Evolutionary conservation across 2,329 filamentous ascomycete genomes (phyloP).

Genomic region (Ciborinia camelliae): DNA sequence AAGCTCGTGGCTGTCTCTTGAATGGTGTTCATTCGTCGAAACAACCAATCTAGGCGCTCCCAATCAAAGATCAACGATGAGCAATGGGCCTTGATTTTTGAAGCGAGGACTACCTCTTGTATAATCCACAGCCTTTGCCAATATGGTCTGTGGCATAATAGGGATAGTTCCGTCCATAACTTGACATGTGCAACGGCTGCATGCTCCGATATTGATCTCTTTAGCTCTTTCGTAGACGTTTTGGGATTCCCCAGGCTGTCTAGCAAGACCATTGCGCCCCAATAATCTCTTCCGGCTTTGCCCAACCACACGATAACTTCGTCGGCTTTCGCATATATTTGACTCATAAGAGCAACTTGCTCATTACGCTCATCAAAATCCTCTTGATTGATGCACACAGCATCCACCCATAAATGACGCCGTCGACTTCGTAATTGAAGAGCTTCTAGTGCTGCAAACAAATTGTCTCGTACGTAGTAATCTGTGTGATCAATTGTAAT

Average conservation of each 20-base stretch:
- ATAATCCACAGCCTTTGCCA: conserved; percentile 18
- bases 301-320: conserved; percentile 17
- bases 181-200: conserved; percentile 7
- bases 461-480: conserved; percentile 11
- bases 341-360: conserved; percentile 16
- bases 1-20: not conserved
- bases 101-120: conserved; percentile 19
- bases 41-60: conserved; percentile 14
- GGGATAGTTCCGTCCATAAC: conserved; percentile 16
- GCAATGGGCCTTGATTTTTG: conserved; percentile 16
- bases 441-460: conserved; percentile 11
- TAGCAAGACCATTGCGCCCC: conserved; percentile 16
- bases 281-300: conserved; percentile 16
- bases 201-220: conserved; percentile 8
- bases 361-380: conserved; percentile 17
- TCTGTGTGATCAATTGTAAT: conserved; percentile 9
- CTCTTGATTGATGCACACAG: conserved; percentile 18
- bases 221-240: conserved; percentile 9
- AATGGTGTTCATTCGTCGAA: not conserved
- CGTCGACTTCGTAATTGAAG: conserved; percentile 1
- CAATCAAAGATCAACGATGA: conserved; percentile 16
- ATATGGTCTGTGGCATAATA: conserved; percentile 10
- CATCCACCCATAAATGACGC: conserved; percentile 16
- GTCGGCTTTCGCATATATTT: conserved; percentile 12
- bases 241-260: conserved; percentile 4